Base-by-base conservation (phyloP, 208 protist genomes). In the Angomonas deanei region DNA sequence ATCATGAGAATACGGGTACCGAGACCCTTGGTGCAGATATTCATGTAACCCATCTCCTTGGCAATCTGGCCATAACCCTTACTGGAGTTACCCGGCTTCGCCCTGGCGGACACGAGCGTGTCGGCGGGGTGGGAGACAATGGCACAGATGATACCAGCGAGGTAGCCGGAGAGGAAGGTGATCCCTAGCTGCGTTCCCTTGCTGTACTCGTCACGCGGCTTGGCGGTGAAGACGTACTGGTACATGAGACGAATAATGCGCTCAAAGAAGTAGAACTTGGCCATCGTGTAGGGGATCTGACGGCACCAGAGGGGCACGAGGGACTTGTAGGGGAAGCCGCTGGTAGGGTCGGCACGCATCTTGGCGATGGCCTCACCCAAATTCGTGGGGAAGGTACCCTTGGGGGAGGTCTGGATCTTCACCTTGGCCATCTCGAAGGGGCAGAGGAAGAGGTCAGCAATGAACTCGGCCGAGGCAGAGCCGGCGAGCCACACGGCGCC, bases 61-160 rank as follows among this genome's bases (percentile, higher is more conserved):
- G 85, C 85, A 48, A 94, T 95, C 72, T 88, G 84, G 17, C 89
- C 79, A 55, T 80, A 84, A 21, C 76, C 54, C 69, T 91, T 91
- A 47, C 79, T 82, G 15, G 78, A 79, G 74, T 91, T 92, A 46
- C 82, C 76, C 6, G 74, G 62, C 77, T 98, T 98, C 65, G 87
- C 89, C 48, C 96, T 83, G 23, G 88, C 77, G 26, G 96, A 98
- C 13, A 98, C 85, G 15, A 98, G 66, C 13, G 90, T 93, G 68
- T 98, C 97, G 34, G 96, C 96, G 8, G 97, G 97, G 78, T 98
- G 97, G 13, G 97, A 98, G n/a, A 98, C 92, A 64, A 97, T 91
- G 53, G 91, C 97, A 76, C 90, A 97, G 64, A 96, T 74, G 50
- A 98, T 82, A 79, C 97, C 97, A 30, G 97, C 96, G 64, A 93